A percentile compares a stretch with the other conserved stretches of the same genome.
These are phyloP conservation scores for Sutorius eximius DNA, from an alignment of 1,284 basidiomycete species.

Conservation along the genomic window DNA sequence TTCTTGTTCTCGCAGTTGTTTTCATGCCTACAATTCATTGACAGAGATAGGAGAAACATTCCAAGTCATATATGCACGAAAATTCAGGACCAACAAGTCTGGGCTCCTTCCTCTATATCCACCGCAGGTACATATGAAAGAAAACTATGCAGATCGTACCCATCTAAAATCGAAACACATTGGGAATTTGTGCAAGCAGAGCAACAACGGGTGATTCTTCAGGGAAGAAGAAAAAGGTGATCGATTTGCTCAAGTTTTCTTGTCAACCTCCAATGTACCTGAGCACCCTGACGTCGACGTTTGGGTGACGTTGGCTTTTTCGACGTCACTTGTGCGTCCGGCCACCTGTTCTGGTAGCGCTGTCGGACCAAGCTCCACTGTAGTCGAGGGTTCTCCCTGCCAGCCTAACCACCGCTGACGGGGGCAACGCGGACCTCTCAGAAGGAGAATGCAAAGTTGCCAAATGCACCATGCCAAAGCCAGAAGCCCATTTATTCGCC, in stretches of 20 bases:
- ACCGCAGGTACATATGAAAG: not conserved
- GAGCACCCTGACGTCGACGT: not conserved
- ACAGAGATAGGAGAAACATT: too few relatives aligned
- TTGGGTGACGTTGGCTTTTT: slow-evolving; percentile 2
- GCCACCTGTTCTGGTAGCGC: not conserved
- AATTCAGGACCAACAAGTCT: too few relatives aligned
- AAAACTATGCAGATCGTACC: not conserved
- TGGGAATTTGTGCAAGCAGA: not conserved
- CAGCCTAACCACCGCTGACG: slow-evolving; percentile 22
- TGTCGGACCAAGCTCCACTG: not conserved
- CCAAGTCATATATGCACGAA: too few relatives aligned
- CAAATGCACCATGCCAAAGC: slow-evolving; percentile 45
- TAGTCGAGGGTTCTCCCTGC: slow-evolving; percentile 8
- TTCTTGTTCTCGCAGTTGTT: too few relatives aligned
- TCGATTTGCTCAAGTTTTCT: not conserved
- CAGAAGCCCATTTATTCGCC: slow-evolving; percentile 47
- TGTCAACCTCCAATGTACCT: not conserved
- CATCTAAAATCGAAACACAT: not conserved
- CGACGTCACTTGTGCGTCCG: not conserved
- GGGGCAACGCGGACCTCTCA: slow-evolving; percentile 21
- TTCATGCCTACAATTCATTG: too few relatives aligned
- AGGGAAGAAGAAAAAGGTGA: not conserved
- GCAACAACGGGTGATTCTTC: too few relatives aligned
- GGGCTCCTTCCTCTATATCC: not conserved
- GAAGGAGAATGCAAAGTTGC: slow-evolving; percentile 36